Base-by-base conservation (phyloP, 2,329 filamentous ascomycete species). In the Fusarium paranaense region DNA sequence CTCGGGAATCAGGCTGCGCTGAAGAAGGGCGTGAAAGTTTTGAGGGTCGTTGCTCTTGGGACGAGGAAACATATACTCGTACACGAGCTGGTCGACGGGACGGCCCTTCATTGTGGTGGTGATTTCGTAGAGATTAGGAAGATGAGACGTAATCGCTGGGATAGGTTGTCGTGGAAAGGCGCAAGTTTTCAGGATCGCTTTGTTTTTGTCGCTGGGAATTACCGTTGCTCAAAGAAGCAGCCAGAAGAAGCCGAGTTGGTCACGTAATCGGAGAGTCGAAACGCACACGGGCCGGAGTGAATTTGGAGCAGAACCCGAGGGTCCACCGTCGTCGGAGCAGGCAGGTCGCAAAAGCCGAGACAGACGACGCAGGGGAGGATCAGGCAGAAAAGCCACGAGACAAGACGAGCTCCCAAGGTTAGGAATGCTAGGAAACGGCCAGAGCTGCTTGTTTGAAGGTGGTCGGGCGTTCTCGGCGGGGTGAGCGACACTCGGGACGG, bases 1-100 rank as follows among this genome's bases (percentile, higher is more conserved):
- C 85, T 95, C 93, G 73, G 90, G 89, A 59, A 95, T 92, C 58
- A 95, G 89, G 81, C 90, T 89, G 69, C 92, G 90, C 76, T 92
- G 90, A 56, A 95, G 88, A 50, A 95, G 88, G 47, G 88, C 88
- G 64, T 90, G 87, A 84, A 95, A 95, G 78, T 90, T 92, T 65
- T 90, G 88, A 13, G 93, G 93, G 77, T 95, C 93, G 67, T 86
- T 90, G 16, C 89, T 82, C 72, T 90, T 90, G 16, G 92, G 90
- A 65, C 89, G 90, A 22, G 92, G 92, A 79, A 93, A 94, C 85
- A 95, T 92, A 79, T 87, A 86, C 83, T 92, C 89, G 87, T 94
- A 94, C 70, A 95, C 91, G 82, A 95, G 88, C 80, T 92, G 88
- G 69, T 93, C 92, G 78, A 94, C 86, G 52, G 91, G 88, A 57